Base-by-base conservation (phyloP, 805 yeast genomes). In the Kregervanrija pseudodelftensis region DNA sequence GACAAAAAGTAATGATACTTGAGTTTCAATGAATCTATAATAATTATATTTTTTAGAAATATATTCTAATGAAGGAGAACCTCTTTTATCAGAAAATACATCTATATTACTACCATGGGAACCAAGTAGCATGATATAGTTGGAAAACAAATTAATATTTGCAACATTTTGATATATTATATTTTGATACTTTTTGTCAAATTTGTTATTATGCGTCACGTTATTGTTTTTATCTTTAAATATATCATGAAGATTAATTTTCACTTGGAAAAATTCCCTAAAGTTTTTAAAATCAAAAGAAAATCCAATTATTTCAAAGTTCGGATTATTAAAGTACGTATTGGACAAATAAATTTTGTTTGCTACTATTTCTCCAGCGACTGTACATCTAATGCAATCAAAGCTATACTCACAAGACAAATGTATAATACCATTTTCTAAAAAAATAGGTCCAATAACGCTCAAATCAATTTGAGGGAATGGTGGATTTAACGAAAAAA, bases 391-490 rank as follows among this genome's bases (percentile, higher is more conserved):
- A 38, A 60, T 46, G 15, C 46, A 47, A 36, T 41, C 43, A 38
- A 61, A 60, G n/a, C 51, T 45, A 37, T 54, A 53, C 31, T 54
- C 55, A 38, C 63, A 58, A 30, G 44, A 51, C 17, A 60, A 43
- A 11, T 55, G 39, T 5, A 59, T n/a, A 3, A 48, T 36, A 0
- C 65, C 65, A 42, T 57, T 52, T 38, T 60, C 65, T 15, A 56
- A 49, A 41, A 60, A 60, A 1, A 60, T 55, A 0, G 65, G 65
- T 1, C 60, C 63, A 11, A 57, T 51, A 31, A 51, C 49, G 5
- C 50, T 43, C 14, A 60, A 43, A 31, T 59, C 61, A 3, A 54
- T 38, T 5, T 52, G 45, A 2, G 64, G 62, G 38, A 56, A 55
- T 3, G 61, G 63, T 0, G 61, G 61, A 36, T 52, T 49, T 11